Evolutionary conservation across 768 basidiomycete genomes (phyloP), one percentile per base, ranked within the genome.

Genomic region (Pisolithus microcarpus): DNA sequence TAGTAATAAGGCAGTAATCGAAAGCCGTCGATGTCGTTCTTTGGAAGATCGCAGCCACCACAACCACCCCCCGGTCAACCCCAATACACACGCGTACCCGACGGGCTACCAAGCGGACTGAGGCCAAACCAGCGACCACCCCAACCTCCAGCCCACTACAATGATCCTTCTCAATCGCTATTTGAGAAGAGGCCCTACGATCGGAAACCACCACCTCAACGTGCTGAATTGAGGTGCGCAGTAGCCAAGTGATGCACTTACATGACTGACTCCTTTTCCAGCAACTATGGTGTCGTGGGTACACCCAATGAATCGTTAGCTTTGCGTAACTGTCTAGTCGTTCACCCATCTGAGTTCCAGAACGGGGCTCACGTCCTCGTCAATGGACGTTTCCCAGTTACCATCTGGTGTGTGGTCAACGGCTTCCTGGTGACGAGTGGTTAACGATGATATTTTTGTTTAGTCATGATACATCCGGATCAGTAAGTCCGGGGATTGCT

Each of bases 381-480:
- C 24, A 91, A 93, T 57, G 76, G 80, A 42, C 60, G 70, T 45
- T 94, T 76, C 60, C 76, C 87, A 21, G 59, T 89, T 48, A 94
- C 91, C 9, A 80, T 81, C 46, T 78, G 77, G 93, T 92, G 57
- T 51, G 80, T 56, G 43, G 13, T 40, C n/a, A n/a, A 34, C 13
- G 34, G 34, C 34, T 34, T 45, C 16, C 21, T 49, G 42, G 13
- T 19, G 7, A 28, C 7, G 37, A 24, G 10, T 26, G 38, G 38
- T 19, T 37, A 42, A 30, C 26, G 34, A 16, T 47, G 48, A 23
- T 93, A 52, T 7, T 34, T 16, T 48, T 48, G 13, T 6, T 28
- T 23, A 94, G 91, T 43, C 84, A 90, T 56, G 91, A 94, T 58
- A 81, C 84, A 53, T 87, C 88, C 1, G 80, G 79, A 5, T 83